A percentile compares a stretch with the other conserved stretches of the same genome.
These are phyloP conservation scores for Boletus subparvulus DNA, from an alignment of 768 basidiomycete species.

Conservation along the genomic window DNA sequence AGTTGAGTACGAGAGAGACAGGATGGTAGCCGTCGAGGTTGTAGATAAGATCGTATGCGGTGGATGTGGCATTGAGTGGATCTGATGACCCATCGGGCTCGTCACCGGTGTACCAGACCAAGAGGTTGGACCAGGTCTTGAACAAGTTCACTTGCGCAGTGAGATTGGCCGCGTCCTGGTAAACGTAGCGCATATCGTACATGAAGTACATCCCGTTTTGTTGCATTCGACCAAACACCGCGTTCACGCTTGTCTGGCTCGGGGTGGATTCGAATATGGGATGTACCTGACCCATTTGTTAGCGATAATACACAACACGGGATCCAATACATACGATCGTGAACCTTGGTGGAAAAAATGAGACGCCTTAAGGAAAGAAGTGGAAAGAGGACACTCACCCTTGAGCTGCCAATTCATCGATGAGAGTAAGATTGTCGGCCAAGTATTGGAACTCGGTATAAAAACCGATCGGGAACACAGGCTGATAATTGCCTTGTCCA, in stretches of 20 bases:
- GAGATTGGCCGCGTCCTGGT: slow-evolving; percentile 60
- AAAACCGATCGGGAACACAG: slow-evolving; percentile 47
- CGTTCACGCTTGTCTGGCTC: slow-evolving; percentile 42
- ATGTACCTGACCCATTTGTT: slow-evolving; percentile 49
- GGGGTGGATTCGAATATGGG: slow-evolving; percentile 65
- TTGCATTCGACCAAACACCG: slow-evolving; percentile 67
- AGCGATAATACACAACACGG: neutral
- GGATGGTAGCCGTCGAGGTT: slow-evolving; percentile 68
- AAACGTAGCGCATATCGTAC: slow-evolving; percentile 79
- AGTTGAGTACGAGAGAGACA: slow-evolving; percentile 62
- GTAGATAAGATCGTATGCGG: slow-evolving; percentile 56
- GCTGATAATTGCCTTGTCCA: slow-evolving; percentile 47
- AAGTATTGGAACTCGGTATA: slow-evolving; percentile 43
- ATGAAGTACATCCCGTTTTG: slow-evolving; percentile 65
- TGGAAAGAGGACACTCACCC: slow-evolving; percentile 19
- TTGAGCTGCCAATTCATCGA: slow-evolving; percentile 34
- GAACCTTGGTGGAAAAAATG: slow-evolving; percentile 4
- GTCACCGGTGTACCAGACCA: slow-evolving; percentile 72
- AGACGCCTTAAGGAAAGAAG: neutral
- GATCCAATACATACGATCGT: slow-evolving; percentile 30
- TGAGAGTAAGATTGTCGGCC: slow-evolving; percentile 17
- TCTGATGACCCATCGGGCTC: slow-evolving; percentile 72
- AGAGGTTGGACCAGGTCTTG: slow-evolving; percentile 64
- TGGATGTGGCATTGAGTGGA: slow-evolving; percentile 53
- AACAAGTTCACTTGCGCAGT: slow-evolving; percentile 64